Evolutionary conservation across 208 protist species (phyloP), one percentile per base, ranked within the genome.

Genomic region (Leishmania guyanensis): DNA sequence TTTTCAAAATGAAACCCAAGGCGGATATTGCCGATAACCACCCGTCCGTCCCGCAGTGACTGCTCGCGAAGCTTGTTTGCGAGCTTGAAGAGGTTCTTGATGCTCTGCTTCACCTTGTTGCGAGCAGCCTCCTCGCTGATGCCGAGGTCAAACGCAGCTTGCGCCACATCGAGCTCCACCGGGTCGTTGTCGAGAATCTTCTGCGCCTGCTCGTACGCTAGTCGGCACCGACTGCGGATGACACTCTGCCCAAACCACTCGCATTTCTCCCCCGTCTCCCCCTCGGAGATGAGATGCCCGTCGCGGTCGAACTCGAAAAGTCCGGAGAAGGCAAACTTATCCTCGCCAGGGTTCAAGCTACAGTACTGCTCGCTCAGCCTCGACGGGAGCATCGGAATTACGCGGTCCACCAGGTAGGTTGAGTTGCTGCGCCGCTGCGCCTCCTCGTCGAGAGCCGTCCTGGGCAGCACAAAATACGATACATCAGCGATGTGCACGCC

Each of bases 401-500:
- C 89, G 46, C 87, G 72, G 66, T 98, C 93, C 14, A 97, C 89
- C 33, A 99, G 84, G 86, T 98, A 98, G 12, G 93, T 94, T 14
- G 93, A 94, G 2, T 93, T 99, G 26, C 82, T 83, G 36, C 97
- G 89, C 58, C 69, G 65, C 20, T 84, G 81, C 46, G 97, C 97
- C 85, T 99, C 97, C 65, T 93, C 86, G 80, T 99, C 97, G 2
- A 98, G 79, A 17, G 93, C 65, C 2, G 88, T 92, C 46, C 86
- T 84, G 3, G 86, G 86, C 65, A 83, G 71, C 60, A 98, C 96
- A 90, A 98, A 98, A 75, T 91, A 85, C 17, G 96, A 93, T 4
- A 99, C 97, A 84, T 99, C 97, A 0, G 97, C 97, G 80, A 99
- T 99, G 88, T 99, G 97, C n/a, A 99, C 96, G 16, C 96, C 97